Base-by-base conservation (phyloP, 352 stramenopile species). In the Globisporangium barbulae region DNA sequence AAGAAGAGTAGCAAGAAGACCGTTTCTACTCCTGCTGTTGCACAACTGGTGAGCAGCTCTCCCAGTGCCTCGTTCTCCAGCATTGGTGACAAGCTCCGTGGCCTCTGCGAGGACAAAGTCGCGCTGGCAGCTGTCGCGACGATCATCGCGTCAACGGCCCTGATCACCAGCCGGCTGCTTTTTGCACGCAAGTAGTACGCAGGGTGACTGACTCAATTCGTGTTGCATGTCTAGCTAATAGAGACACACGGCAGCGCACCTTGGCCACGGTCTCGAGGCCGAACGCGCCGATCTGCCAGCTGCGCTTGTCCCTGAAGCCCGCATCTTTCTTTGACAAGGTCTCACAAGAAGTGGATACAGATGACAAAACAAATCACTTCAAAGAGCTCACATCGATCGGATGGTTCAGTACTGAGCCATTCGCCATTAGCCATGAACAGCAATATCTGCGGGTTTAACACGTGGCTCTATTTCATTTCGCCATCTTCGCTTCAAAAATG, bases 281-380 rank as follows among this genome's bases (percentile, higher is more conserved):
- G 65, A 96, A 97, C 31, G 91, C 90, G 68, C 89, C 91, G 72
- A 97, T 97, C 73, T 97, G 91, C 45, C 91, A 83, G 52, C 86
- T 96, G 83, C 97, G 97, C 74, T 97, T 97, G 83, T 97, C 89
- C 89, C 96, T 97, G 71, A 97, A 97, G 56, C 76, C 81, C 33
- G 90, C 90, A 86, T 97, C 84, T 55, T 76, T 83, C 67, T 94
- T 28, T 28, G 25, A 37, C 33, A 37, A 65, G 49, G 47, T 53
- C 59, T 59, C 52, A 55, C 33, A 3, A 28, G 12, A 15, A 37
- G 19, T 59, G 25, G 10, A 21, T 64, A 70, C 52, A 13, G 52
- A 70, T 70, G 68, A n/a, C 21, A n/a, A 59, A 63, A 68, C 64
- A 54, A 19, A 63, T 25, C 65, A 73, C 68, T 75, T 78, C 68